Base-by-base conservation (phyloP, 768 basidiomycete species). In the Psilocybe sp. region DNA sequence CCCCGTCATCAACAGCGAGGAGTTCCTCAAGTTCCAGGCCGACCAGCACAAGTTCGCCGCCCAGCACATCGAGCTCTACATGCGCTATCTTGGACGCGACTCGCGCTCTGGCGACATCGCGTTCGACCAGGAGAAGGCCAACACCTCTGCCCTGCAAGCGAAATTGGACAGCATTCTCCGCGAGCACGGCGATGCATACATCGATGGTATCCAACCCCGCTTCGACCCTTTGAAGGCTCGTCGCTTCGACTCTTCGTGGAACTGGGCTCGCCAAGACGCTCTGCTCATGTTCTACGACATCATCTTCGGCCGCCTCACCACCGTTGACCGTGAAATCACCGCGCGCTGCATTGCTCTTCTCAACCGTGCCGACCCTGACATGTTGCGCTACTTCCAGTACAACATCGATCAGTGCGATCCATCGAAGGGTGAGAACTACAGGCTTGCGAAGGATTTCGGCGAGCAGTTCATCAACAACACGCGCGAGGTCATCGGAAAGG, bases 241-340 rank as follows among this genome's bases (percentile, higher is more conserved):
- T 40, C 94, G 88, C 64, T 98, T 99, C 76, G 95, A 98, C 65
- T 98, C 96, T 2, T 93, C 89, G 5, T 99, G 96, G 97, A 99
- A 99, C 65, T 99, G 97, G 97, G 96, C 89, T 40, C 87, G 96
- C 52, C 97, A 99, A 72, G 95, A 97, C 54, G 92, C 94, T 13
- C 76, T 98, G 20, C 74, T 92, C 52, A 95, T 99, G 92, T 98
- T 86, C 74, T 98, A 95, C 69, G 96, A 98, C 67, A 97, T 99
- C 71, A 93, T 99, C 60, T 93, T 94, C 58, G 97, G 97, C 42
- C 85, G 88, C 40, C 81, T 97, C 48, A 94, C 87, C 18, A 93
- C 92, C 14, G 90, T 98, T 56, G 94, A 98, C 63, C 89, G 93
- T 46, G 93, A 96, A 65, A 93, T 95, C 68, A 97, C 97, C 11